Base-by-base conservation (phyloP, 495 filamentous ascomycete genomes). In the Annulohypoxylon bovei region DNA sequence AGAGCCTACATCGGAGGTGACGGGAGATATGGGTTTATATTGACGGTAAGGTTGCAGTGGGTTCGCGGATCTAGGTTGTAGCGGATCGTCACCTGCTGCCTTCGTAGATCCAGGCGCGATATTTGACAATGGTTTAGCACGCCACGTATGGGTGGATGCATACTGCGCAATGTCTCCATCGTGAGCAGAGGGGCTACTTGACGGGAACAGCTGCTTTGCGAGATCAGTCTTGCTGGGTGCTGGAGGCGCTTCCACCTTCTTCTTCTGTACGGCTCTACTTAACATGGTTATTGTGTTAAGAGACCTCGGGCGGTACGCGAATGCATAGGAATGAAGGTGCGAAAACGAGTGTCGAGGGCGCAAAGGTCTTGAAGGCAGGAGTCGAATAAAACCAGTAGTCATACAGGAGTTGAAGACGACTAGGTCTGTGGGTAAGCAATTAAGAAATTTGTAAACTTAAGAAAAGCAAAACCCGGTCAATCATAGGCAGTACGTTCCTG, bases 121-220 rank as follows among this genome's bases (percentile, higher is more conserved):
- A 67, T 71, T 58, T 59, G 73, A 61, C 52, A 67, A 60, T 54
- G 57, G 37, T 65, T 77, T 39, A 56, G 71, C 40, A 76, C 69
- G 54, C 58, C 62, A 23, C 59, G 72, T 77, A 16, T 72, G 73
- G 60, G 78, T 75, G 23, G 70, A 65, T 20, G 75, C 74, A 68
- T 76, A 72, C 25, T 75, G 72, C 18, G 62, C 37, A 60, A 85
- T 77, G 32, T 74, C 72, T 40, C 72, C 71, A 61, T 78, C 68
- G 6, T 76, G 77, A 6, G 77, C 63, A 39, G 76, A 58, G 49
- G 81, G 82, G 54, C 83, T 85, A 64, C 83, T 86, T 2, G 83
- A 86, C 1, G 82, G 80, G 52, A 86, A 86, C 7, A 84, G 70
- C 54, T 82, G 79, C 69, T 84, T 84, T 2, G 72, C 75, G 11